These are phyloP conservation scores for Termitomyces sp. DNA, from an alignment of 768 basidiomycete genomes.

Conservation along the genomic window DNA sequence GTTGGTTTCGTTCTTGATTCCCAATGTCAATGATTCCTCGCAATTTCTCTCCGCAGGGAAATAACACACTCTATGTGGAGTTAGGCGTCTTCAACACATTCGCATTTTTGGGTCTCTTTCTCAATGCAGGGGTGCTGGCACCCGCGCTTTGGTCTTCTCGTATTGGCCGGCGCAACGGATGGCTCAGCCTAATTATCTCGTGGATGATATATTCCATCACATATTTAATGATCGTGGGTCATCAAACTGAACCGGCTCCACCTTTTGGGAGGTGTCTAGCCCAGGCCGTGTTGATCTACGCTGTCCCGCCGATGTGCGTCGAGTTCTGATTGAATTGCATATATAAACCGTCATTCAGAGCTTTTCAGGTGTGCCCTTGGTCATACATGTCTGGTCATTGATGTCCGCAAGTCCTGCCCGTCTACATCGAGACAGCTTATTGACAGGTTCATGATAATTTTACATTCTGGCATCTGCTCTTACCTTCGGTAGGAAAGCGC, in stretches of 20 bases:
- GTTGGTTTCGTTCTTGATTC: background rate
- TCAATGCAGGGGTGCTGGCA: conserved; percentile 8
- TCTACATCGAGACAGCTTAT: background rate
- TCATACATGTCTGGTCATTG: background rate
- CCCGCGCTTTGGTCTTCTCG: conserved; percentile 11
- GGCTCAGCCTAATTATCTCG: conserved; percentile 20
- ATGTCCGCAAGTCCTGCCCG: background rate
- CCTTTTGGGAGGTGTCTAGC: conserved; percentile 22
- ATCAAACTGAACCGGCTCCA: conserved; percentile 20
- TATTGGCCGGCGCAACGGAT: conserved; percentile 6
- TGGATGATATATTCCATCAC: conserved; percentile 22
- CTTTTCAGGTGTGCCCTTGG: background rate
- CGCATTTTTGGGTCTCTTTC: conserved; percentile 5
- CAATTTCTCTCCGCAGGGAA: background rate
- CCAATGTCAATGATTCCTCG: background rate
- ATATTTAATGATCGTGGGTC: conserved; percentile 21
- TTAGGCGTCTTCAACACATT: conserved; percentile 7
- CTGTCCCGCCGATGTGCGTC: conserved; percentile 21
- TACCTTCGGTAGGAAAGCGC: background rate
- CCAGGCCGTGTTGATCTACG: conserved; percentile 25
- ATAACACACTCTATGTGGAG: background rate
- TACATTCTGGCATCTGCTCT: background rate
- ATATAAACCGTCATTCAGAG: background rate
- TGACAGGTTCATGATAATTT: background rate
- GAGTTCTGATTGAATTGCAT: background rate